These are phyloP conservation scores for Chondrostereum purpureum DNA, from an alignment of 1,284 basidiomycete genomes.

Conservation along the genomic window DNA sequence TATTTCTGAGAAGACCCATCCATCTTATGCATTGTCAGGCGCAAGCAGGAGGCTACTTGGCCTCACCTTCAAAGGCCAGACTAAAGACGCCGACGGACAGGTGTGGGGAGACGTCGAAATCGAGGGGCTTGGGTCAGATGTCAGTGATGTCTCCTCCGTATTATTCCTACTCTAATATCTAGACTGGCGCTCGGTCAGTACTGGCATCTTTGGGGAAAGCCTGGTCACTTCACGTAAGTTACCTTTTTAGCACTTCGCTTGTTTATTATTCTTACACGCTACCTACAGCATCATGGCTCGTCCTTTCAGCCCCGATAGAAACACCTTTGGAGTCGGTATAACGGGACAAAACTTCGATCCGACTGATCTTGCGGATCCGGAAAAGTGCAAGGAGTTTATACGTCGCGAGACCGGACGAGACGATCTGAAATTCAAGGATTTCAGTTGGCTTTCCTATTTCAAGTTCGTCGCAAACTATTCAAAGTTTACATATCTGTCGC, in stretches of 20 bases:
- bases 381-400: constrained; percentile 13
- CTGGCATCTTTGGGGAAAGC: constrained; percentile 25
- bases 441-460: constrained; percentile 25
- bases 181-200: constrained; percentile 29
- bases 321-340: constrained; percentile 15
- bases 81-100: constrained; percentile 20
- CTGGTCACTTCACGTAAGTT: constrained; percentile 24
- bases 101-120: constrained; percentile 25
- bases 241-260: constrained; percentile 25
- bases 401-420: constrained; percentile 18
- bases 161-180: constrained; percentile 1
- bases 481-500: constrained; percentile 27
- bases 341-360: constrained; percentile 17
- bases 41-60: constrained; percentile 22
- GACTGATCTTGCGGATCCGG: constrained; percentile 13
- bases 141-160: constrained; percentile 1
- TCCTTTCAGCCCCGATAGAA: constrained; percentile 4
- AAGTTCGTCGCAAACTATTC: constrained; percentile 25
- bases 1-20: constrained; percentile 22
- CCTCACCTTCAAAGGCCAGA: constrained; percentile 24
- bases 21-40: constrained; percentile 22
- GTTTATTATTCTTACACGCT: too few species aligned
- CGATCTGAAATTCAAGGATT: constrained; percentile 20
- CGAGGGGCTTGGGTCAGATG: constrained; percentile 19
- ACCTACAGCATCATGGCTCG: constrained; percentile 5